These are phyloP conservation scores for Russula earlei DNA, from an alignment of 768 basidiomycete species.

Conservation along the genomic window DNA sequence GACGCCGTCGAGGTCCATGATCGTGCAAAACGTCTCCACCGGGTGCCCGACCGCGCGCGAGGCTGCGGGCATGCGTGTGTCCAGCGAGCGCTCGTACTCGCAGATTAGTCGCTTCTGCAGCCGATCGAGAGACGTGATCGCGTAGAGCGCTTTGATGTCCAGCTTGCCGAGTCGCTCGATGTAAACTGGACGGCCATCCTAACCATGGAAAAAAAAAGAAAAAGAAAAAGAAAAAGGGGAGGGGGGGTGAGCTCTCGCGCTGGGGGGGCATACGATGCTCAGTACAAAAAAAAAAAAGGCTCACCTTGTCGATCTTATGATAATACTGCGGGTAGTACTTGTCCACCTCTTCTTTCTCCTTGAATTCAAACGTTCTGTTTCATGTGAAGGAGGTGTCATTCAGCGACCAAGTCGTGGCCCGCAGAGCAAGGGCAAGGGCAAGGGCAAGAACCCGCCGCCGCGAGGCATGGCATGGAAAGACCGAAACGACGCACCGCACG, in stretches of 20 bases:
- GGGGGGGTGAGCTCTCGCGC: too few species aligned
- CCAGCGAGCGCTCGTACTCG: slow-evolving; percentile 88
- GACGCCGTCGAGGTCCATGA: slow-evolving; percentile 78
- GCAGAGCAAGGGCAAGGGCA: too few species aligned
- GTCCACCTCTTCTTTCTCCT: slow-evolving; percentile 73
- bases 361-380: slow-evolving; percentile 76
- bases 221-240: too few species aligned
- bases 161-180: slow-evolving; percentile 87
- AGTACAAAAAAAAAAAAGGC: neutral
- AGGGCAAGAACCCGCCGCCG: too few species aligned
- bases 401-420: too few species aligned
- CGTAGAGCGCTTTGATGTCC: slow-evolving; percentile 77
- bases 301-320: slow-evolving; percentile 89
- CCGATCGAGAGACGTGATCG: slow-evolving; percentile 75
- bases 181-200: slow-evolving; percentile 95
- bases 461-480: too few species aligned
- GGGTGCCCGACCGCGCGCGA: slow-evolving; percentile 65
- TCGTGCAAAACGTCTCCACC: slow-evolving; percentile 95
- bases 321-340: slow-evolving; percentile 95
- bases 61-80: slow-evolving; percentile 73
- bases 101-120: slow-evolving; percentile 80
- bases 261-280: too few species aligned
- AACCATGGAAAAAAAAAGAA: neutral
- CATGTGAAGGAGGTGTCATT: neutral
- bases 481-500: slow-evolving; percentile 37